Evolutionary conservation across 2,329 filamentous ascomycete genomes (phyloP).

Genomic region (Chaetomium sp.): DNA sequence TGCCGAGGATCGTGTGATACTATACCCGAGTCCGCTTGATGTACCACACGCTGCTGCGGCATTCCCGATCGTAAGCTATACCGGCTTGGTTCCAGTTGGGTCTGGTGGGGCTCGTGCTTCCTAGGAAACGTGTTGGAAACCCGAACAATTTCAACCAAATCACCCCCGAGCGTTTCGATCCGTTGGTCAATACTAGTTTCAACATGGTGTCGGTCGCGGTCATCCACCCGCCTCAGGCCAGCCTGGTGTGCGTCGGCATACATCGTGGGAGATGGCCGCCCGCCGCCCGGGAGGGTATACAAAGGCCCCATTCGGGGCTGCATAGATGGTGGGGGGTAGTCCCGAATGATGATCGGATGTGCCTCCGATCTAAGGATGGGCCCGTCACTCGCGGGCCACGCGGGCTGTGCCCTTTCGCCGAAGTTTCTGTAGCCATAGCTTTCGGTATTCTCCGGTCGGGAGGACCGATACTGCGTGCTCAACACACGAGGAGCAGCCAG

Average conservation of each 20-base stretch:
- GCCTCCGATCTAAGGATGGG: constrained; percentile 15
- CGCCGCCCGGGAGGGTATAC: not conserved
- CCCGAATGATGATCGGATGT: constrained; percentile 15
- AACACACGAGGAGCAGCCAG: not conserved
- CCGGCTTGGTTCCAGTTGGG: not conserved
- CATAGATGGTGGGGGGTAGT: constrained; percentile 3
- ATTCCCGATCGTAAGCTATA: constrained; percentile 6
- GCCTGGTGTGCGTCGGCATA: not conserved
- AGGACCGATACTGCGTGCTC: not conserved
- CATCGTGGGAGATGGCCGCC: constrained; percentile 3
- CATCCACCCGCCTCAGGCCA: constrained; percentile 3
- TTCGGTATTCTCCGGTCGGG: constrained; percentile 4
- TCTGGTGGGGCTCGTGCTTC: constrained; percentile 17
- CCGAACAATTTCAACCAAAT: constrained; percentile 20
- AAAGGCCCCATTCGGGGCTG: constrained; percentile 1
- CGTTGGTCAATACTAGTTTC: constrained; percentile 6
- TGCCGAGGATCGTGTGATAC: not conserved
- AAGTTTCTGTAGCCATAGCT: constrained; percentile 5
- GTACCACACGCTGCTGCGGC: not conserved
- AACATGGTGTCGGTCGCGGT: constrained; percentile 1
- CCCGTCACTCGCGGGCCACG: constrained; percentile 17
- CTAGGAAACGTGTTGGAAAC: constrained; percentile 24
- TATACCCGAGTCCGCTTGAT: not conserved
- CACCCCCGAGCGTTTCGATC: constrained; percentile 9
- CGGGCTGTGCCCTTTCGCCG: constrained; percentile 14